phyloP scores from a whole-genome alignment of 2,329 filamentous ascomycete genomes.

The Paecilomyces sp. region DNA sequence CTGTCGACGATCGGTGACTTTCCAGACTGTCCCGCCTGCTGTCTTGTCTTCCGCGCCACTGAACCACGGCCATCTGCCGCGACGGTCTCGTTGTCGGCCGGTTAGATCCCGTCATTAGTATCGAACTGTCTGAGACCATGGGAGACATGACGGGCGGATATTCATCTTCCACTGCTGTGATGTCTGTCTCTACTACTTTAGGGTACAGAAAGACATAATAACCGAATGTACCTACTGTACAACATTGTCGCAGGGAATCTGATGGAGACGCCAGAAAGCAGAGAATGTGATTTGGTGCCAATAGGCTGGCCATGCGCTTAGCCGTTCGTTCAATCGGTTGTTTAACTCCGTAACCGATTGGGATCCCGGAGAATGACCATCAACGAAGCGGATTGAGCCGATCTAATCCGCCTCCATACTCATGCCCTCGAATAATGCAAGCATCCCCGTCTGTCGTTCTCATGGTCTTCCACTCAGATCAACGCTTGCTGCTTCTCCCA shows the following conservation, averaged over 20 bases:
- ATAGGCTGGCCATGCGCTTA: constrained; percentile 11
- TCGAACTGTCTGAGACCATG: constrained; percentile 10
- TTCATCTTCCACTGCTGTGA: neutral
- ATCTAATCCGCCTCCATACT: neutral
- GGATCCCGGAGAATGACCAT: neutral
- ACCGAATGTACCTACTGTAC: neutral
- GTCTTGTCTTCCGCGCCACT: neutral
- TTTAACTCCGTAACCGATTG: neutral
- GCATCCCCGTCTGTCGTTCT: neutral
- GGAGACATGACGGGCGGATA: neutral
- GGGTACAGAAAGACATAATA: neutral
- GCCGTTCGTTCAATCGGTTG: neutral
- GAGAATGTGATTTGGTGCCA: constrained; percentile 15
- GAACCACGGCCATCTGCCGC: neutral
- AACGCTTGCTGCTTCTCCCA: neutral
- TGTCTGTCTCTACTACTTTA: neutral
- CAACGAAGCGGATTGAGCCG: neutral
- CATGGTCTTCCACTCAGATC: neutral
- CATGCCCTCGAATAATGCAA: neutral
- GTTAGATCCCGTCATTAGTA: neutral
- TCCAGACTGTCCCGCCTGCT: neutral
- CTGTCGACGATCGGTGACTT: neutral
- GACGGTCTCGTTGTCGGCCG: neutral
- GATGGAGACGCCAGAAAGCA: neutral
- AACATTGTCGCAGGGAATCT: neutral